Evolutionary conservation across 768 basidiomycete genomes (phyloP), one percentile per base, ranked within the genome.

Genomic region (Xerocomellus chrysenteron): DNA sequence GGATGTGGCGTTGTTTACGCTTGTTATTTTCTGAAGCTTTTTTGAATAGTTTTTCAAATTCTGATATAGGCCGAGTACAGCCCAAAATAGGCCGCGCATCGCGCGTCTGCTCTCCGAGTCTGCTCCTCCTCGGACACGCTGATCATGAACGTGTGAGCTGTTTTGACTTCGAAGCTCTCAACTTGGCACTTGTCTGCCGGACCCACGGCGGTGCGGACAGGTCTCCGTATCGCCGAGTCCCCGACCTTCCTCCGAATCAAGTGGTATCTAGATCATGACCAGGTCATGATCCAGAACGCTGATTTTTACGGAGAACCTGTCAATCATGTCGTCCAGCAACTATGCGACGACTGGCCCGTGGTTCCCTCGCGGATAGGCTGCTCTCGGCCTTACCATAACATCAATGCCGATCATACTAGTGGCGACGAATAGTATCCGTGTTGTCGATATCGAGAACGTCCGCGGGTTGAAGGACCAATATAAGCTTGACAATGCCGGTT

Each of bases 401-500:
- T 66, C 53, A 65, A 68, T 46, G 55, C 51, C 12, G 60, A 68
- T 4, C 14, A 66, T 64, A 1, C 21, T 21, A 2, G 21, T 21
- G 21, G 21, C 21, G 63, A 66, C 1, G 1, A 56, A 30, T 55
- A 14, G 1, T 4, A 1, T 36, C 62, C 58, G 24, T 14, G 28
- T 37, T 0, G 60, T 72, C 33, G 14, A 59, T 28, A 68, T 76
- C 41, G 59, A 74, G 50, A 67, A 77, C 53, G 24, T 73, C 37
- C 71, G 73, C 16, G 74, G 74, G 3, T 68, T 73, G 26, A 75
- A 75, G 49, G 60, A 52, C 42, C 33, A 61, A 14, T 70, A 68
- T 47, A 65, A 49, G 2, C 71, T 75, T 16, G 74, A 76, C 54
- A 68, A 46, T 30, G 60, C 74, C 1, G 75, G 75, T 11, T 75